Percentiles rank a stretch among this genome's conserved stretches.
Conservation (phyloP, 768 basidiomycete species). For the Hemileccinum impolitum region DNA sequence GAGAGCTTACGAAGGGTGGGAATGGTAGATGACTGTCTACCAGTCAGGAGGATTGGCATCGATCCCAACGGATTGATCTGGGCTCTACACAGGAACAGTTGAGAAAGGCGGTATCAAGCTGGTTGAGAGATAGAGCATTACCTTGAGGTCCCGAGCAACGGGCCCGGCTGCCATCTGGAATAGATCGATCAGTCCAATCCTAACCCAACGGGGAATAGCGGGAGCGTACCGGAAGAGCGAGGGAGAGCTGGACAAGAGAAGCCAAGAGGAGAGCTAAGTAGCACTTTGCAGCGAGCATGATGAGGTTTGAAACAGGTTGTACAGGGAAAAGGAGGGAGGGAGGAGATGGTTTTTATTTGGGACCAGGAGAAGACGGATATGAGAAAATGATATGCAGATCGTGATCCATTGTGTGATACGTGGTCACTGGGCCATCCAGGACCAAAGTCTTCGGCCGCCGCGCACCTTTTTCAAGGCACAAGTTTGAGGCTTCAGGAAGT, state of each 20-base stretch:
- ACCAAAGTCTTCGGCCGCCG: conserved; percentile 26
- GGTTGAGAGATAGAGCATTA: conserved; percentile 1
- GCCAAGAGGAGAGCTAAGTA: conserved; percentile 20
- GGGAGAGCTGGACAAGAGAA: conserved; percentile 19
- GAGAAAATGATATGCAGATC: conserved; percentile 22
- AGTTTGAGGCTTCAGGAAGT: neutral
- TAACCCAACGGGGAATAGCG: neutral
- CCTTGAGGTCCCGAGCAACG: conserved; percentile 6
- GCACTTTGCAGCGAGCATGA: conserved; percentile 21
- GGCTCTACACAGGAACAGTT: conserved; percentile 15
- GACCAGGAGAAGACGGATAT: conserved; percentile 11
- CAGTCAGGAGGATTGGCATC: conserved; percentile 25
- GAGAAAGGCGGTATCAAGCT: neutral
- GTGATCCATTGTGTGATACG: conserved; percentile 15
- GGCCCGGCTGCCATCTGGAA: conserved; percentile 13
- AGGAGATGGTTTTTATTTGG: conserved; percentile 23
- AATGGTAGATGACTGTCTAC: conserved; percentile 8
- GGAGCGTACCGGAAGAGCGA: conserved; percentile 22
- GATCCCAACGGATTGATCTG: conserved; percentile 9
- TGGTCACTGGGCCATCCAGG: conserved; percentile 23
- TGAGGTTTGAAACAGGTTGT: conserved; percentile 3
- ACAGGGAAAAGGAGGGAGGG: neutral
- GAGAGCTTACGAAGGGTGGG: conserved; percentile 10
- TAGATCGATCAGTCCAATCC: neutral
- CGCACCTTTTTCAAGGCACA: conserved; percentile 24